Evolutionary conservation across 352 stramenopile genomes (phyloP).

Genomic region (Globisporangium irregulare): DNA sequence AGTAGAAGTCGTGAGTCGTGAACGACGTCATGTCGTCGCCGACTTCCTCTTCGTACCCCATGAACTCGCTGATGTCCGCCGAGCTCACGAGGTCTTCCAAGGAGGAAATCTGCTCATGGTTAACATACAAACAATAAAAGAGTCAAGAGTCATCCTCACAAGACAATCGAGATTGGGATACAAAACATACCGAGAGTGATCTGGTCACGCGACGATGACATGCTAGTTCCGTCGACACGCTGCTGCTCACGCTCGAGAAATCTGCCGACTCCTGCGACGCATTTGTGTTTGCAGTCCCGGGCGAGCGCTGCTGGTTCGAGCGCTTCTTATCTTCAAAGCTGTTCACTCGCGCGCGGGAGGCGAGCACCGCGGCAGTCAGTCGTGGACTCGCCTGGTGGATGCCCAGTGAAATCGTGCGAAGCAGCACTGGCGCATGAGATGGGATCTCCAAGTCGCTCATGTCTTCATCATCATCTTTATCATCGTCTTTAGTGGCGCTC

Average conservation of each 20-base stretch:
- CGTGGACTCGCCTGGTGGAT: constrained; percentile 40
- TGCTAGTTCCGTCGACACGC: constrained; percentile 47
- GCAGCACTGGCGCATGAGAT: constrained; percentile 27
- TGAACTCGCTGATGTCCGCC: constrained; percentile 46
- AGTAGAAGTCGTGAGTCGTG: constrained; percentile 34
- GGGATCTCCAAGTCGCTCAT: constrained; percentile 23
- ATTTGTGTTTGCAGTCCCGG: constrained; percentile 14
- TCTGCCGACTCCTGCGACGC: constrained; percentile 26
- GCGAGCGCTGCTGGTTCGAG: constrained; percentile 11
- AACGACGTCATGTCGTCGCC: constrained; percentile 39
- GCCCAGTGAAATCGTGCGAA: constrained; percentile 47
- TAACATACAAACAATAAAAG: neutral
- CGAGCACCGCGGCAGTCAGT: constrained; percentile 40
- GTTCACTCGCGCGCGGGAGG: constrained; percentile 35
- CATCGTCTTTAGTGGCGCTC: constrained; percentile 9
- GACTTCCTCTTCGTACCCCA: constrained; percentile 52
- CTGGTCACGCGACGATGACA: constrained; percentile 54
- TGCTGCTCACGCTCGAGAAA: constrained; percentile 59
- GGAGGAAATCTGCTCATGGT: constrained; percentile 17
- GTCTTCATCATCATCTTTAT: constrained; percentile 12
- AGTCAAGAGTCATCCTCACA: constrained; percentile 15
- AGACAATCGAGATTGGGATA: constrained; percentile 1
- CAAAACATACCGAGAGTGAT: constrained; percentile 46
- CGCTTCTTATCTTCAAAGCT: constrained; percentile 28
- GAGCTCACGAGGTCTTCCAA: constrained; percentile 24